A percentile compares a stretch with the other conserved stretches of the same genome.
These are phyloP conservation scores for Jaapia argillacea DNA, from an alignment of 768 basidiomycete genomes.

Conservation along the genomic window DNA sequence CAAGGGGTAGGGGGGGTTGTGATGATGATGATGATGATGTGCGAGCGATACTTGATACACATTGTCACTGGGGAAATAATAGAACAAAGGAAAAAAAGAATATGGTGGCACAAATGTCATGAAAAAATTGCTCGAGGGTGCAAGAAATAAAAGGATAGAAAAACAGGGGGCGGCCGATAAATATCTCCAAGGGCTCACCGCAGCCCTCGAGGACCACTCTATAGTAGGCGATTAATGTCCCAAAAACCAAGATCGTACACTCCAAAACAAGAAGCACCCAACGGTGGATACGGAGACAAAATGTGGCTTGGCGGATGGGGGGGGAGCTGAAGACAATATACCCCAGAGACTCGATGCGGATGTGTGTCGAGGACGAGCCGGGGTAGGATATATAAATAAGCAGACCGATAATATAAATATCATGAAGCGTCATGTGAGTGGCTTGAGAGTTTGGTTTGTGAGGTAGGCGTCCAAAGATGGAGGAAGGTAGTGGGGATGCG, in stretches of 20 bases:
- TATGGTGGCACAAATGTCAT: too few relatives aligned
- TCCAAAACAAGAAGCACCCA: background rate
- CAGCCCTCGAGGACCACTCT: background rate
- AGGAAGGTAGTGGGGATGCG: too few relatives aligned
- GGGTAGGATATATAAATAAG: background rate
- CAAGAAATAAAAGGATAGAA: background rate
- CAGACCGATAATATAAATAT: background rate
- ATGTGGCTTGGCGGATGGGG: too few relatives aligned
- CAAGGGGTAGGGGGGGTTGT: background rate
- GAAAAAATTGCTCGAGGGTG: too few relatives aligned
- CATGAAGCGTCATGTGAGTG: too few relatives aligned
- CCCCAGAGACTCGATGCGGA: background rate
- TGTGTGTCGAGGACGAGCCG: background rate
- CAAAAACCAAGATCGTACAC: background rate
- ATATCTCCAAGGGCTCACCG: background rate
- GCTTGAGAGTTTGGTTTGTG: too few relatives aligned
- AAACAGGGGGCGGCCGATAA: background rate
- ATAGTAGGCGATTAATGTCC: background rate
- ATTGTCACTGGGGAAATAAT: conserved; percentile 2
- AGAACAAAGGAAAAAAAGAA: conserved; percentile 8
- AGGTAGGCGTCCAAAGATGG: too few relatives aligned
- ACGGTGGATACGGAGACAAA: too few relatives aligned
- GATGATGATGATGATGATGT: background rate
- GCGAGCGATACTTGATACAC: background rate
- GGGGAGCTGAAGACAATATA: background rate